Evolutionary conservation across 1,139 yeast genomes (phyloP), one percentile per base, ranked within the genome.

Genomic region (Trichomonascaceae sp.): DNA sequence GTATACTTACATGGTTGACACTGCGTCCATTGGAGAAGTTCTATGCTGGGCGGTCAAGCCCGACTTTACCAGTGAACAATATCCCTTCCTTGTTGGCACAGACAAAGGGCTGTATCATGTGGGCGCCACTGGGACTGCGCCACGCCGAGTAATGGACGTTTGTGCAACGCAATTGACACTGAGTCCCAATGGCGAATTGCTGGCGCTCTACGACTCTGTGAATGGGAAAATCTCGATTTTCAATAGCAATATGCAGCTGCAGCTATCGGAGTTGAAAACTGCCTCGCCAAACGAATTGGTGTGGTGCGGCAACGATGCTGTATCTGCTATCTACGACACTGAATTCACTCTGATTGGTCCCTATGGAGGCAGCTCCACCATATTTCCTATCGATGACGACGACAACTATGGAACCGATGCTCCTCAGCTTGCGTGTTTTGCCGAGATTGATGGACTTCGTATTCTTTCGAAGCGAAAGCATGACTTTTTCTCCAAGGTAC

Each of bases 221-320:
- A 47, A 57, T 16, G 64, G 68, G 18, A 64, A 63, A 25, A 54
- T 80, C 0, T 69, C 64, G 41, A 76, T 81, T 11, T 63, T 70
- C 20, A 71, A 73, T 17, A 54, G 64, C 8, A 60, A 64, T 33
- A 72, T 76, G 42, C 62, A 65, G 36, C 65, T 65, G 30, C 62
- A 67, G 3, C 54, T 77, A n/a, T 58, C 74, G 26, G 76, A 72
- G 36, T 69, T 54, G 35, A 45, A 54, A 28, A 55, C 65, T 1
- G 47, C 40, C 4, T 28, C 38, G 8, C 51, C 54, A 3, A 49
- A 55, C 27, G 69, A 69, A 41, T 58, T 82, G 9, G 67, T 66
- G 39, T 87, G 96, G 96, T 81, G 94, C 54, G 84, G 89, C 0
- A 75, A 77, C 45, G 94, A 84, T 58, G 84, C 92, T 0, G 74